Percentiles rank a stretch among this genome's conserved stretches.
phyloP scores from a whole-genome alignment of 1,284 basidiomycete species.

The Entoloma clypeatum region DNA sequence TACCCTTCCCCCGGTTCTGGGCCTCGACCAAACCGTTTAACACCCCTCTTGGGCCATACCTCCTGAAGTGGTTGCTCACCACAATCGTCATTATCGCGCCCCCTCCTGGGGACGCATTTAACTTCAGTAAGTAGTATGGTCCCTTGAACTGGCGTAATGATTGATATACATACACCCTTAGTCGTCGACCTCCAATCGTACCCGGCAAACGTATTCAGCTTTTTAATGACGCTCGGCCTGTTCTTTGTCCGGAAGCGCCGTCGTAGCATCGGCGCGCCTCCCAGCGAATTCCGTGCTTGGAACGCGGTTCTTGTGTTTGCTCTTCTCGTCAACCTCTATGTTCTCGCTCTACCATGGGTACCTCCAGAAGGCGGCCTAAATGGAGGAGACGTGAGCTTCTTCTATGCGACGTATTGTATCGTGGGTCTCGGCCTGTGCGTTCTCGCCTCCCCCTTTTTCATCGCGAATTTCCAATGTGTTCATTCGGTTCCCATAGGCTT shows the following conservation, averaged over 20 bases:
- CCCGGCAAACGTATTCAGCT: conserved; percentile 38
- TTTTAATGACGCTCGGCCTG: conserved; percentile 37
- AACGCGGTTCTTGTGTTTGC: conserved; percentile 37
- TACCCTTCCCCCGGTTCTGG: conserved; percentile 41
- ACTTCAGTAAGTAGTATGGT: conserved; percentile 34
- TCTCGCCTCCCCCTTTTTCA: neutral
- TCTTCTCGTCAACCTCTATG: conserved; percentile 37
- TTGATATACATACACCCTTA: conserved; percentile 4
- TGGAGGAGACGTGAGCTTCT: conserved; percentile 38
- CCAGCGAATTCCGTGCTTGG: conserved; percentile 38
- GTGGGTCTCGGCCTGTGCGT: conserved; percentile 34
- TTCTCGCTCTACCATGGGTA: conserved; percentile 47
- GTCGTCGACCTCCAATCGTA: conserved; percentile 39
- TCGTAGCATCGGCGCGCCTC: conserved; percentile 30
- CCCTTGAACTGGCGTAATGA: neutral
- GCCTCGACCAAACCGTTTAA: conserved; percentile 44
- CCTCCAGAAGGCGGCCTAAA: conserved; percentile 32
- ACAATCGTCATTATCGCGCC: conserved; percentile 52
- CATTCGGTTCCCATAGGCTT: conserved; percentile 18
- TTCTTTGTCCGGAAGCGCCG: conserved; percentile 39
- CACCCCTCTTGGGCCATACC: conserved; percentile 42
- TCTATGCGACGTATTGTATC: conserved; percentile 38
- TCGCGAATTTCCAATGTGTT: neutral
- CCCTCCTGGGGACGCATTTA: conserved; percentile 52
- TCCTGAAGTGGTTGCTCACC: conserved; percentile 45